Base-by-base conservation (phyloP, 768 basidiomycete species). In the Cubamyces sp. region DNA sequence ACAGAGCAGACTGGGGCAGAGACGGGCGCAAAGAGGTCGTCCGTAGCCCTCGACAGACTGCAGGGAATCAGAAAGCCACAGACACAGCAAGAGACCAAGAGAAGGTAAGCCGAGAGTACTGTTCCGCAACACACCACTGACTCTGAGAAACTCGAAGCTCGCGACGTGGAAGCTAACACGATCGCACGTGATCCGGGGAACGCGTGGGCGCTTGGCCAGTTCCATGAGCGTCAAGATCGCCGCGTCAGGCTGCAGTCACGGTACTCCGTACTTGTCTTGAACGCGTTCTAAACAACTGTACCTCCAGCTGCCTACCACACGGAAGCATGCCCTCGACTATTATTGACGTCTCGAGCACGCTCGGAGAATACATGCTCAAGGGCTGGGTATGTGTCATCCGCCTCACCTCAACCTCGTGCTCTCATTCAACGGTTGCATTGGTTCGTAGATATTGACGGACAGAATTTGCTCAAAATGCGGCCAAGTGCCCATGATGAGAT, bases 311-410 rank as follows among this genome's bases (percentile, higher is more conserved):
- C 34, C 9, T 5, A 34, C 34, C 34, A 37, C n/a, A 8, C n/a
- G 15, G 50, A 56, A 57, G n/a, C 50, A 88, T 88, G 86, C 76
- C 34, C 9, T 34, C 76, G 41, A 79, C 76, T 26, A 74, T 85
- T 45, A 73, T 78, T 42, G 82, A 88, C 67, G 80, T 89, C 11
- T 84, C 90, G n/a, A 74, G 75, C 61, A 81, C 76, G 41, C 79
- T 92, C 16, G 88, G 88, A 5, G 82, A 87, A 64, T 87, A 84
- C 63, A 85, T 93, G 85, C 76, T 91, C 65, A 86, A 84, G 73
- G 91, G 91, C 66, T 91, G 90, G 90, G 90, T 90, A 61, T 62
- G 78, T 70, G 6, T 39, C 19, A 34, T 1, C 11, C 16, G 40
- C 5, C 23, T n/a, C 11, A 34, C 26, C 26, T 11, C 4, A 5